Conservation (phyloP, 768 basidiomycete genomes). For the Calvatia gigantea region DNA sequence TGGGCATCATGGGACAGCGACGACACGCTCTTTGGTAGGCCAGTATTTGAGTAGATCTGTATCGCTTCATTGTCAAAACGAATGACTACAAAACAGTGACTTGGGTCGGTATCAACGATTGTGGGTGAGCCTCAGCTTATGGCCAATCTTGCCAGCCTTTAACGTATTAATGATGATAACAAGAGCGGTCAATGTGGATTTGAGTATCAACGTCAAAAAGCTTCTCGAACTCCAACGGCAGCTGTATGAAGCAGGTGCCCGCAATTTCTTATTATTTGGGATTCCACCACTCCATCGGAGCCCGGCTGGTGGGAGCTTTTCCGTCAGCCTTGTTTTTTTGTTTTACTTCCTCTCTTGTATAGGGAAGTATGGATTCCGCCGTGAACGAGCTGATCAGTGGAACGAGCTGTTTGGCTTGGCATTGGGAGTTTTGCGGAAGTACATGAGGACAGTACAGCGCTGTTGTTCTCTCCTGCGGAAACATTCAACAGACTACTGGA, state of each 20-base stretch:
- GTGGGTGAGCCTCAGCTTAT: slow-evolving; percentile 36
- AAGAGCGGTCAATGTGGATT: slow-evolving; percentile 19
- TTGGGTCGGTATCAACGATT: slow-evolving; percentile 70
- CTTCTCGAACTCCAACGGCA: slow-evolving; percentile 45
- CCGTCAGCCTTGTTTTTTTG: background rate
- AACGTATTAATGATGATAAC: slow-evolving; percentile 16
- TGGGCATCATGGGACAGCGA: slow-evolving; percentile 39
- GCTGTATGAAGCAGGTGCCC: slow-evolving; percentile 46
- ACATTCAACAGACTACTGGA: slow-evolving; percentile 46
- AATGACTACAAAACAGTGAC: slow-evolving; percentile 37
- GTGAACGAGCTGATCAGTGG: slow-evolving; percentile 32
- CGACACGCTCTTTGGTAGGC: slow-evolving; percentile 47
- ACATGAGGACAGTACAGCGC: slow-evolving; percentile 42
- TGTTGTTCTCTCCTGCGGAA: slow-evolving; percentile 47
- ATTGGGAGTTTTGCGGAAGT: slow-evolving; percentile 31
- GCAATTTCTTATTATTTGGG: slow-evolving; percentile 58
- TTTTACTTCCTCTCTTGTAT: background rate
- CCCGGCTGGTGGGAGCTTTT: slow-evolving; percentile 40
- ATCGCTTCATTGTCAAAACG: background rate
- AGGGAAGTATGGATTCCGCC: background rate
- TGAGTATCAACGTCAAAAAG: slow-evolving; percentile 24
- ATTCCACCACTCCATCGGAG: slow-evolving; percentile 50
- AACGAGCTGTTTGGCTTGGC: slow-evolving; percentile 34
- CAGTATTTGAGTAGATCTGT: background rate
- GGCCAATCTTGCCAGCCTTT: background rate